These are phyloP conservation scores for Borealophlyctis nickersoniae DNA, from an alignment of 192 early-diverging fungal species.

Conservation along the genomic window DNA sequence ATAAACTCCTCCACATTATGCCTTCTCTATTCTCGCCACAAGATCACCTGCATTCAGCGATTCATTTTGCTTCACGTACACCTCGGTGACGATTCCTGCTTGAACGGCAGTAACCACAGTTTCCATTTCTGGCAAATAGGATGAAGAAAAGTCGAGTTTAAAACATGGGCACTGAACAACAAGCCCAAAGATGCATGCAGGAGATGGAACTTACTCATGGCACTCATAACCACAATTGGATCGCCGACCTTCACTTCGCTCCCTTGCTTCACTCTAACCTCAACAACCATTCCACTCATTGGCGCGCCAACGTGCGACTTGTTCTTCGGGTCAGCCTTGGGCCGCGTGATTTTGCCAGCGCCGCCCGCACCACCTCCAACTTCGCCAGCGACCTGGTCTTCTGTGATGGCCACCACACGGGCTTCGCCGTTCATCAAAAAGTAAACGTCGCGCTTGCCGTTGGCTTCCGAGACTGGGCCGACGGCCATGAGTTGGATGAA, in stretches of 20 bases:
- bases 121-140: constrained; percentile 54
- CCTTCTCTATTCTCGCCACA: constrained; percentile 58
- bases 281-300: constrained; percentile 95
- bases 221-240: constrained; percentile 85
- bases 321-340: constrained; percentile 70
- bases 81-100: constrained; percentile 65
- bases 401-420: constrained; percentile 63
- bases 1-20: constrained; percentile 5
- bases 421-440: constrained; percentile 95
- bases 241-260: constrained; percentile 82
- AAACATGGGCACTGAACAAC: neutral
- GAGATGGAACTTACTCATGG: constrained; percentile 73
- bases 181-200: neutral
- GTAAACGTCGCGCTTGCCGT: constrained; percentile 84
- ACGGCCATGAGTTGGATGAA: constrained; percentile 89
- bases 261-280: constrained; percentile 82
- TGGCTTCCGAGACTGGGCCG: constrained; percentile 75
- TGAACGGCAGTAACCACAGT: constrained; percentile 83
- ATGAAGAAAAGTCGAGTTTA: neutral
- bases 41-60: constrained; percentile 81
- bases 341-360: constrained; percentile 39
- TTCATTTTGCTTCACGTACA: constrained; percentile 72
- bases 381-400: constrained; percentile 18
- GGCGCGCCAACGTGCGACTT: constrained; percentile 87
- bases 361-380: neutral